Base-by-base conservation (phyloP, 371 early-diverging fungal species). In the Rhizopus stolonifer region DNA sequence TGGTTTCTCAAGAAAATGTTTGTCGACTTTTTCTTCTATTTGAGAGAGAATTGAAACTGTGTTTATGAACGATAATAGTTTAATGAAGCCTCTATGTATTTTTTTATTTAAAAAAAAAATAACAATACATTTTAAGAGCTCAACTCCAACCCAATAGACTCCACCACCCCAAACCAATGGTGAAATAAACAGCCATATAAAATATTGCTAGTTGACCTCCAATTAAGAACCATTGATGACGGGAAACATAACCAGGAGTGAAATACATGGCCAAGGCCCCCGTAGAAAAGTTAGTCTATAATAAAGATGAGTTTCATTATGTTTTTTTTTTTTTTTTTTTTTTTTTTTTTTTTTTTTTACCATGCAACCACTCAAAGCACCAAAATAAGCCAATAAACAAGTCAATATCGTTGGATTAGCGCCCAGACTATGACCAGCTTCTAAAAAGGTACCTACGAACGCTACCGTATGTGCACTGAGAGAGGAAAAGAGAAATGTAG, bases 401-500 rank as follows among this genome's bases (percentile, higher is more conserved):
- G 83, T 73, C 2, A 84, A 42, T 17, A 84, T 51, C 57, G 70
- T 64, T 3, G 85, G 84, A 24, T 88, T 78, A 26, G 77, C 80
- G 1, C 79, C 78, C 21, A 89, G 69, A 3, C 65, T 67, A 52
- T 79, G 73, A 0, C 85, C 91, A 9, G 90, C 90, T 40, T 84
- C 84, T 54, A 92, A 67, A 52, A 92, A 82, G 11, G 92, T 89
- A 11, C 79, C 85, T 19, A 71, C 82, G 46, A 92, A 79, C 0
- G 92, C 90, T 6, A 87, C 81, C 2, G 79, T 82, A 32, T 87
- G 86, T 21, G 84, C 81, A 43, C 83, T 81, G 6, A 82, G 57
- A 2, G 85, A 81, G 15, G 88, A 85, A 47, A 92, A 92, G 63
- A 91, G 58, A 49, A 87, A 87, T 61, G 83, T 84, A 4, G 83